Percentiles rank a stretch among this genome's conserved stretches.
These are phyloP conservation scores for Chrysosporium keratinophilum DNA, from an alignment of 2,329 filamentous ascomycete species.

Conservation along the genomic window DNA sequence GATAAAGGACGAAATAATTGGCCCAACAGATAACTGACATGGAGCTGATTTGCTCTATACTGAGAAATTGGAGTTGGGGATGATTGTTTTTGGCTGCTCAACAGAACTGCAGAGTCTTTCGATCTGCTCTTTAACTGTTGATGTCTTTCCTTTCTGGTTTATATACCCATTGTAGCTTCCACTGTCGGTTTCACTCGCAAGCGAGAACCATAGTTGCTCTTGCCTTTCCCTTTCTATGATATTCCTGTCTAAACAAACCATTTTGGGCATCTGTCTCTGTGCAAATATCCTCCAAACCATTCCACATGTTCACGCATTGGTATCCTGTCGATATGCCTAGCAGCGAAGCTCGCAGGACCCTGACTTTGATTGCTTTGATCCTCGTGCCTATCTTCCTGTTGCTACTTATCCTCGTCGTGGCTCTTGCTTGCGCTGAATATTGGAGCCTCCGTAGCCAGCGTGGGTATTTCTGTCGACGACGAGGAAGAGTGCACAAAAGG, in stretches of 20 bases:
- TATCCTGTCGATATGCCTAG: conserved; percentile 8
- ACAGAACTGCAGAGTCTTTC: neutral
- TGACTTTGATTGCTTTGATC: conserved; percentile 37
- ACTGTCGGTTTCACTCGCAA: too few relatives aligned
- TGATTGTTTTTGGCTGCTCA: neutral
- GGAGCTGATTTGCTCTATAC: neutral
- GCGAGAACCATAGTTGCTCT: conserved; percentile 1
- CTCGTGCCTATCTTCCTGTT: conserved; percentile 40
- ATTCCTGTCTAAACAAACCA: neutral
- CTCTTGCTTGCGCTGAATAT: conserved; percentile 32
- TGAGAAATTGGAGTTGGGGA: neutral
- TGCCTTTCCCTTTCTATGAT: neutral
- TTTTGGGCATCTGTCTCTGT: neutral
- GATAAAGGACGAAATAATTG: conserved; percentile 30
- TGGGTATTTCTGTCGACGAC: conserved; percentile 22
- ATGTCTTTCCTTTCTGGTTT: neutral
- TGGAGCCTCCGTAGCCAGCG: conserved; percentile 21
- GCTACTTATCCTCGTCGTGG: conserved; percentile 29
- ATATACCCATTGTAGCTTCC: conserved; percentile 14
- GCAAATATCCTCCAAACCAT: neutral
- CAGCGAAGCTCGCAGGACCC: conserved; percentile 15
- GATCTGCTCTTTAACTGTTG: neutral
- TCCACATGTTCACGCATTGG: neutral
- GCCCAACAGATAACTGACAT: conserved; percentile 13
- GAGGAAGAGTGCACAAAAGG: conserved; percentile 21